phyloP scores from a whole-genome alignment of 371 early-diverging fungal species.

The Nematocida minor region DNA sequence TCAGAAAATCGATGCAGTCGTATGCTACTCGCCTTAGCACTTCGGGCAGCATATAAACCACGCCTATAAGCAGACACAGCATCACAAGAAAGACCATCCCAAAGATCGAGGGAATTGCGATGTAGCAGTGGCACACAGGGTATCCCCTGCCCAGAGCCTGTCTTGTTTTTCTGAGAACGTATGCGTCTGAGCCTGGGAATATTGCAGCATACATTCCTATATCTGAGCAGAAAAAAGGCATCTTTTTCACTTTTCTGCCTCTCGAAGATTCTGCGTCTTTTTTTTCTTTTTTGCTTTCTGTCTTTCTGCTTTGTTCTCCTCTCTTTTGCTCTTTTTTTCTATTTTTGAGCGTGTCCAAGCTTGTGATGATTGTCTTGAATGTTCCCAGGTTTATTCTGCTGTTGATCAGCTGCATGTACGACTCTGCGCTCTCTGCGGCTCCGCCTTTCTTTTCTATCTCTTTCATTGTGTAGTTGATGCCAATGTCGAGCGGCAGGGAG shows the following conservation, averaged over 20 bases:
- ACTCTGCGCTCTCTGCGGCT: not conserved
- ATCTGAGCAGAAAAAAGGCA: conserved; percentile 38
- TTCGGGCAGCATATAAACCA: conserved; percentile 16
- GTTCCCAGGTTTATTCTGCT: conserved; percentile 44
- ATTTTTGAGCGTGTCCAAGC: conserved; percentile 18
- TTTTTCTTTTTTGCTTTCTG: not conserved
- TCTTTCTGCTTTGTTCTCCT: conserved; percentile 24
- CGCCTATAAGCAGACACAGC: conserved; percentile 1
- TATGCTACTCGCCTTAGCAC: not conserved
- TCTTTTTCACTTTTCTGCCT: conserved; percentile 26
- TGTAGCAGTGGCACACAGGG: conserved; percentile 49
- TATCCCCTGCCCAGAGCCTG: conserved; percentile 12
- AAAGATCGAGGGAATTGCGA: not conserved
- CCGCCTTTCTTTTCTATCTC: not conserved
- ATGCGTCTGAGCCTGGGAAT: conserved; percentile 62
- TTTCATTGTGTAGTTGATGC: conserved; percentile 33
- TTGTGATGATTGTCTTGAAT: conserved; percentile 46
- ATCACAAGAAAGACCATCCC: not conserved
- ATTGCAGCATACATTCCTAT: conserved; percentile 50
- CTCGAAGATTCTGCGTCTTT: not conserved
- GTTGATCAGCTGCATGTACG: conserved; percentile 29
- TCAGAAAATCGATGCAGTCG: conserved; percentile 46
- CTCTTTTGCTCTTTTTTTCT: not conserved
- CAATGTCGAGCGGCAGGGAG: conserved; percentile 73
- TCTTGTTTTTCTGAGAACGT: conserved; percentile 58